Conservation (phyloP, 768 basidiomycete genomes). For the Rhodotorula taiwanensis region DNA sequence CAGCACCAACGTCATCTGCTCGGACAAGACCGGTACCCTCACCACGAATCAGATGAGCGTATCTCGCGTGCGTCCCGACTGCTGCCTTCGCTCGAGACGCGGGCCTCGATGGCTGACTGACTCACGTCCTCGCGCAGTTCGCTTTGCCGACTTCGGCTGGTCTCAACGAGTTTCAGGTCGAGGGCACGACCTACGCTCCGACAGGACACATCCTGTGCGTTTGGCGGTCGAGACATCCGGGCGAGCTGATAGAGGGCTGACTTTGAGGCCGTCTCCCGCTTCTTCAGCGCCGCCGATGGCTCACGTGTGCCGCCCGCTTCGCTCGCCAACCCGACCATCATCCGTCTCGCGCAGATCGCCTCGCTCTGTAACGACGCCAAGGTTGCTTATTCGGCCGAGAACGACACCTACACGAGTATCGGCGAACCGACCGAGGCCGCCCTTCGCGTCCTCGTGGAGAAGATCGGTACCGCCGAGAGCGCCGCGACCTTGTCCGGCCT, state of each 20-base stretch:
- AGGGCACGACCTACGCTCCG: constrained; percentile 89
- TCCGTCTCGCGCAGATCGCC: constrained; percentile 71
- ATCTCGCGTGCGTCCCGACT: constrained; percentile 48
- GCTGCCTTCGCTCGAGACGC: too few relatives aligned
- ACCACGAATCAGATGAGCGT: constrained; percentile 77
- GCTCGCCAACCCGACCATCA: constrained; percentile 38
- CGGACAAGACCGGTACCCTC: constrained; percentile 81
- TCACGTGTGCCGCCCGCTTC: constrained; percentile 46
- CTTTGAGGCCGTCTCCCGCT: too few relatives aligned
- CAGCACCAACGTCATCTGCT: constrained; percentile 97
- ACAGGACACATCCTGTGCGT: constrained; percentile 58
- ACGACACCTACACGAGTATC: constrained; percentile 66
- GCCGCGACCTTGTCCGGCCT: constrained; percentile 57
- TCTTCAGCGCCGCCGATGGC: constrained; percentile 53
- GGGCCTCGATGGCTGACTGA: not conserved
- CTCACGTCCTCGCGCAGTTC: constrained; percentile 53
- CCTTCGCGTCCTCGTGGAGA: constrained; percentile 88
- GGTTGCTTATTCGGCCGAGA: constrained; percentile 79
- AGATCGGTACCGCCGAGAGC: constrained; percentile 61
- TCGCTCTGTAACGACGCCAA: constrained; percentile 93
- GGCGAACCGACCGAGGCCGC: constrained; percentile 98
- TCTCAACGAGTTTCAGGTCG: constrained; percentile 67
- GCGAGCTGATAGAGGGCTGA: too few relatives aligned
- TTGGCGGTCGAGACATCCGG: too few relatives aligned
- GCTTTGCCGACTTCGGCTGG: constrained; percentile 57